These are phyloP conservation scores for Trypanosoma avium DNA, from an alignment of 208 protist genomes.

Conservation along the genomic window DNA sequence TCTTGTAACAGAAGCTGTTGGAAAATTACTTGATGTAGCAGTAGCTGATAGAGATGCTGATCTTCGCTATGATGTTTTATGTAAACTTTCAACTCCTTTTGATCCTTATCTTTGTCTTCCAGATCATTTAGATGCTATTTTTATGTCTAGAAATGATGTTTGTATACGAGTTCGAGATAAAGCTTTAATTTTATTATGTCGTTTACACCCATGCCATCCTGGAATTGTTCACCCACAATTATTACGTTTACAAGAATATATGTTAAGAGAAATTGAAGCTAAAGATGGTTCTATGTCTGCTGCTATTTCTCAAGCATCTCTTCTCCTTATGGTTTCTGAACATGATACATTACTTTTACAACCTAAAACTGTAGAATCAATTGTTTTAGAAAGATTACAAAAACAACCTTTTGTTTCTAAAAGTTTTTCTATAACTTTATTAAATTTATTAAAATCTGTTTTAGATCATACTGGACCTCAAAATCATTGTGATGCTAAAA, in stretches of 20 bases:
- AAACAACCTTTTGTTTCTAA: conserved; percentile 76
- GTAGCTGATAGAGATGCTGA: conserved; percentile 70
- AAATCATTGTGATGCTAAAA: conserved; percentile 53
- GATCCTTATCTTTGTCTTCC: conserved; percentile 77
- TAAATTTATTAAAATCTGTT: conserved; percentile 70
- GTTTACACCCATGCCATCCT: conserved; percentile 68
- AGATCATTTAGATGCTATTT: conserved; percentile 81
- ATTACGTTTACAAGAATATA: conserved; percentile 72
- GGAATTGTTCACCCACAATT: conserved; percentile 72
- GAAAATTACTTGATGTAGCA: conserved; percentile 79
- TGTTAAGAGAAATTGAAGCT: conserved; percentile 78
- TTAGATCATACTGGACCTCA: conserved; percentile 64
- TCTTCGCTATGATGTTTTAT: conserved; percentile 66
- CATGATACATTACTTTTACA: conserved; percentile 68
- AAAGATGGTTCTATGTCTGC: conserved; percentile 78
- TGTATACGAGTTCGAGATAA: conserved; percentile 50
- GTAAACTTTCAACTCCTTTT: conserved; percentile 56
- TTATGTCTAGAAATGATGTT: conserved; percentile 82
- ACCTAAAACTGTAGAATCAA: conserved; percentile 53
- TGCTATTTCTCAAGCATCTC: conserved; percentile 55
- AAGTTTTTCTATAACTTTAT: conserved; percentile 61
- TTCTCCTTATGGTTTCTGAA: conserved; percentile 71
- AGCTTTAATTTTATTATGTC: conserved; percentile 73
- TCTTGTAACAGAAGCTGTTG: conserved; percentile 64
- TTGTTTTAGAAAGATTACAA: conserved; percentile 61